Evolutionary conservation across 2,329 filamentous ascomycete species (phyloP), one percentile per base, ranked within the genome.

Genomic region (Aureobasidium namibiae): DNA sequence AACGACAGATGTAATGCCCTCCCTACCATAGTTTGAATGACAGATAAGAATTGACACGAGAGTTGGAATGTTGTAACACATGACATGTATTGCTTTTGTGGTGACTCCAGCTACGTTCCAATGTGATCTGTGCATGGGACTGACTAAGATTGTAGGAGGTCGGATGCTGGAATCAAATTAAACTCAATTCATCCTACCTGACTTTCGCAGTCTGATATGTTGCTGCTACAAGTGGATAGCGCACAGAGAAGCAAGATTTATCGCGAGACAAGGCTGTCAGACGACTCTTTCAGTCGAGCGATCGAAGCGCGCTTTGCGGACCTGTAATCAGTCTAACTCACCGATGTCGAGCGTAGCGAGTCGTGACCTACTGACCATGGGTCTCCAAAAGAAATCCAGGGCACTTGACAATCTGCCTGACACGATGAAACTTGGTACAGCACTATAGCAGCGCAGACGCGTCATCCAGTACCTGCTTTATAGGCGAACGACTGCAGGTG

Each of bases 1-100:
- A 41, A 33, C 38, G 50, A 54, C 38, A 54, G 16, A 54, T 42
- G 50, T 36, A n/a, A 54, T 54, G 50, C 50, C 50, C 38, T 42
- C 50, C 50, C 42, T 29, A 33, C 42, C 26, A 54, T 54, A 54
- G 36, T 54, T 8, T 33, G 23, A 41, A 54, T n/a, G 50, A 54
- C 33, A 42, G 36, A 36, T 16, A 42, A 26, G 24, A 42, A 54
- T 42, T 33, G 50, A 54, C 2, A 42, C 11, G 38, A 54, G 50
- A 54, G 2, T 54, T 42, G n/a, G 9, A 42, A 9, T 11, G 9
- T 23, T 23, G 33, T 4, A 38, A 18, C 8, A 38, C 14, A 36
- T 24, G n/a, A 34, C 31, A 23, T 36, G 46, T 49, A 13, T 13
- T 26, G 23, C 23, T 4, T 24, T 4, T 44, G 3, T 4, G 2